Evolutionary conservation across 2,329 filamentous ascomycete species (phyloP).

Genomic region (Fusarium verrucosum): DNA sequence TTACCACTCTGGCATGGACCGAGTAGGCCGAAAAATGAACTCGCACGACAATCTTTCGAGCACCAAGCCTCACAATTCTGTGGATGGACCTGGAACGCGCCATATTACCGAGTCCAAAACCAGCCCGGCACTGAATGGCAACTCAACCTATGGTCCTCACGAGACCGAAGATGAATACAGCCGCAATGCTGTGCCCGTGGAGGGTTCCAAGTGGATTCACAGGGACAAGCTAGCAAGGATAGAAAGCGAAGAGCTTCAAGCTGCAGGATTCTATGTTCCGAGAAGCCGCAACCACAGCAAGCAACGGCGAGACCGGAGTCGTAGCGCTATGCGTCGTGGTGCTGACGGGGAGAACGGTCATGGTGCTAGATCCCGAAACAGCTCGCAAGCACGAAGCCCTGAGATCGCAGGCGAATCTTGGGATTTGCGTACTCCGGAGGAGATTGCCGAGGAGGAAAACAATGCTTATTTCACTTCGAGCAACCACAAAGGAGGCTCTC

Average conservation of each 20-base stretch:
- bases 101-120: conserved; percentile 40
- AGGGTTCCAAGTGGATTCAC: conserved; percentile 84
- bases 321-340: conserved; percentile 49
- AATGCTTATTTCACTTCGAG: conserved; percentile 62
- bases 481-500: conserved; percentile 72
- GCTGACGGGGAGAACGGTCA: conserved; percentile 46
- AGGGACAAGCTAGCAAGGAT: conserved; percentile 84
- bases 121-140: conserved; percentile 37
- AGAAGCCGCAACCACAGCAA: conserved; percentile 63
- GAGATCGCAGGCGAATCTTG: conserved; percentile 63
- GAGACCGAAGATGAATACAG: conserved; percentile 42
- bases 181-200: conserved; percentile 50
- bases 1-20: conserved; percentile 42
- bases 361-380: conserved; percentile 54
- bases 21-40: conserved; percentile 49
- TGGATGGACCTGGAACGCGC: conserved; percentile 40
- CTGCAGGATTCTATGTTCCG: conserved; percentile 74
- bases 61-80: conserved; percentile 36
- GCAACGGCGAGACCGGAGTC: conserved; percentile 51
- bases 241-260: conserved; percentile 81
- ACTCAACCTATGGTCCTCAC: conserved; percentile 25
- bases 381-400: conserved; percentile 53
- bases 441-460: conserved; percentile 71
- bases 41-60: conserved; percentile 49
- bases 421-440: conserved; percentile 81